phyloP scores from a whole-genome alignment of 2,329 filamentous ascomycete species.

The Atkinsonella hypoxylon region DNA sequence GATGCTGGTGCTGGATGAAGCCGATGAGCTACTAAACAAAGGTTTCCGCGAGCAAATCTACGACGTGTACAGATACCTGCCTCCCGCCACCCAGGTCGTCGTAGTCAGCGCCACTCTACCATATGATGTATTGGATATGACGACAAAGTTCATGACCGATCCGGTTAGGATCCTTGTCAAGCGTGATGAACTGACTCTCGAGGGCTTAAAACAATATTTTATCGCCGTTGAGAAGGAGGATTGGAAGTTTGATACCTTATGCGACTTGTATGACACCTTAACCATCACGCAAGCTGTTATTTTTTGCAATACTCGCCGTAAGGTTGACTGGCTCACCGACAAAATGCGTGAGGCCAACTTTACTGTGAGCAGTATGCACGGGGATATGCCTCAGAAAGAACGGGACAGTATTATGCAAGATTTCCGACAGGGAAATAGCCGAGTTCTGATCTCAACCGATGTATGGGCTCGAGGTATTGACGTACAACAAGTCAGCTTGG shows the following conservation, averaged over 20 bases:
- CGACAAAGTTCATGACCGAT: slow-evolving; percentile 99
- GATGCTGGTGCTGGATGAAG: slow-evolving; percentile 51
- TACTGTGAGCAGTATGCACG: slow-evolving; percentile 97
- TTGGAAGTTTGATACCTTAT: slow-evolving; percentile 98
- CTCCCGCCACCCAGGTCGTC: slow-evolving; percentile 94
- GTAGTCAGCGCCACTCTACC: slow-evolving; percentile 94
- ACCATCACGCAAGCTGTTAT: slow-evolving; percentile 99
- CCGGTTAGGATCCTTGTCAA: slow-evolving; percentile 94
- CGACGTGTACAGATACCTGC: slow-evolving; percentile 94
- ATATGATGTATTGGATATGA: slow-evolving; percentile 98
- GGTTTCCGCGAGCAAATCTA: slow-evolving; percentile 98
- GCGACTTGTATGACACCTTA: slow-evolving; percentile 95
- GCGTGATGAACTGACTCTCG: slow-evolving; percentile 95
- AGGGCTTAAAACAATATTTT: slow-evolving; percentile 97
- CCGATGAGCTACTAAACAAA: slow-evolving; percentile 64
- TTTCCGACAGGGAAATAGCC: slow-evolving; percentile 90
- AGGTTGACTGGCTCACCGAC: slow-evolving; percentile 98
- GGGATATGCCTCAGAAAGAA: slow-evolving; percentile 97
- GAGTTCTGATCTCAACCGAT: slow-evolving; percentile 93
- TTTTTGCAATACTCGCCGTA: slow-evolving; percentile 97
- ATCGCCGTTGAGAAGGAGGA: slow-evolving; percentile 99
- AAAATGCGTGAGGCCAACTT: slow-evolving; percentile 99
- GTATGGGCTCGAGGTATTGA: slow-evolving; percentile 98
- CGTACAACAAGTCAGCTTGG: slow-evolving; percentile 93
- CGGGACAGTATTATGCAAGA: slow-evolving; percentile 99